Evolutionary conservation across 2,329 filamentous ascomycete species (phyloP).

Genomic region (Calonectria multiphialidica): DNA sequence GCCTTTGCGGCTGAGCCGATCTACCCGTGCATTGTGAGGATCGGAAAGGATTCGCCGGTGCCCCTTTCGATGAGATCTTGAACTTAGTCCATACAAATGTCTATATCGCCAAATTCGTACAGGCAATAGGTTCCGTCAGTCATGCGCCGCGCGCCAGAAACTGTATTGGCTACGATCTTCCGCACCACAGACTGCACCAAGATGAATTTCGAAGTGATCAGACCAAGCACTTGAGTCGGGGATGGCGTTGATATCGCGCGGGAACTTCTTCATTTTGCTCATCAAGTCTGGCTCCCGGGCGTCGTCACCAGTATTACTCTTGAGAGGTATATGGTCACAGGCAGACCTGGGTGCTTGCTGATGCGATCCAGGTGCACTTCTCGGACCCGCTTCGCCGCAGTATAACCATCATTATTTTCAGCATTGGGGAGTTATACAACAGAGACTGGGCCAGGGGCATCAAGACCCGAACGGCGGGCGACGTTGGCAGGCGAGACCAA

Average conservation of each 20-base stretch:
- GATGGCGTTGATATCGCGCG: not conserved
- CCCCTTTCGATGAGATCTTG: not conserved
- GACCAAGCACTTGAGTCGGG: not conserved
- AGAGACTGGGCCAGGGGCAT: not conserved
- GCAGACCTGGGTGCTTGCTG: not conserved
- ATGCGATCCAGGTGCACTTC: constrained; percentile 41
- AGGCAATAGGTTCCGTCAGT: not conserved
- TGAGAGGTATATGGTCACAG: not conserved
- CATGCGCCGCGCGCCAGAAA: not conserved
- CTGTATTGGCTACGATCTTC: not conserved
- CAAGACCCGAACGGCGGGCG: not conserved
- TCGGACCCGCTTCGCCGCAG: constrained; percentile 50
- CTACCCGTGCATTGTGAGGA: not conserved
- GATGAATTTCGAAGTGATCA: not conserved
- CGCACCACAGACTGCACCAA: not conserved
- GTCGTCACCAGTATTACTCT: not conserved
- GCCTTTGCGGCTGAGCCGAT: not conserved
- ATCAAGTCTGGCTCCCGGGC: not conserved
- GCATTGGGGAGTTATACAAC: constrained; percentile 3
- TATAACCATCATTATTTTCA: constrained; percentile 43
- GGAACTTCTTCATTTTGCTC: not conserved
- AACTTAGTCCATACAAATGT: not conserved
- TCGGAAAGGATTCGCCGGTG: not conserved
- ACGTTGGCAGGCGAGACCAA: constrained; percentile 46
- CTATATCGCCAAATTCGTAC: not conserved